Evolutionary conservation across 140 eudicot species (phyloP).

Genomic region (Anethum foeniculum): DNA sequence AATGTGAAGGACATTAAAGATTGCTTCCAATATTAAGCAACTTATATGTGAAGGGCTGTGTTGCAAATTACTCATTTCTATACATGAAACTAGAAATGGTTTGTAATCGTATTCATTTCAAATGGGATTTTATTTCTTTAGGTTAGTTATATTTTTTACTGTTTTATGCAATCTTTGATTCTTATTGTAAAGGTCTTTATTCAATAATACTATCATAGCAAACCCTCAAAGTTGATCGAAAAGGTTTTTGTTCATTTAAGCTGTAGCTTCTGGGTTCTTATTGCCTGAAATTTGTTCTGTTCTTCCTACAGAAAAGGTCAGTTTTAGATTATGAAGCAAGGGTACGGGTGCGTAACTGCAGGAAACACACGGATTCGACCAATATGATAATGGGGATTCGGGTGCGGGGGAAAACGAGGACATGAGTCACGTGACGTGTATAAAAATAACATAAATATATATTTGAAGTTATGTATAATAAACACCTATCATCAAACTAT

Average conservation of each 20-base stretch:
- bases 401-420: no score
- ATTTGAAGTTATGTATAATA: no score
- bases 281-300: not conserved
- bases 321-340: not conserved
- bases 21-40: not conserved
- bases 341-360: no score
- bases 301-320: not conserved
- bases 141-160: no score
- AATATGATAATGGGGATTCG: no score
- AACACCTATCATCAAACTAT: no score
- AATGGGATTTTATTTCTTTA: no score
- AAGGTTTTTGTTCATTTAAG: not conserved
- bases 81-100: not conserved
- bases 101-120: no score
- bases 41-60: not conserved
- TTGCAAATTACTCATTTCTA: not conserved
- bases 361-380: no score
- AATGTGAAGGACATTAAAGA: not conserved
- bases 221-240: not conserved
- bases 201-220: not conserved
- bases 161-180: no score
- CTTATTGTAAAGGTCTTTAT: not conserved
- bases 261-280: not conserved
- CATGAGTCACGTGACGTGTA: no score
- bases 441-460: no score